Conservation (phyloP, 768 basidiomycete genomes). For the Trametes cinnabarina region DNA sequence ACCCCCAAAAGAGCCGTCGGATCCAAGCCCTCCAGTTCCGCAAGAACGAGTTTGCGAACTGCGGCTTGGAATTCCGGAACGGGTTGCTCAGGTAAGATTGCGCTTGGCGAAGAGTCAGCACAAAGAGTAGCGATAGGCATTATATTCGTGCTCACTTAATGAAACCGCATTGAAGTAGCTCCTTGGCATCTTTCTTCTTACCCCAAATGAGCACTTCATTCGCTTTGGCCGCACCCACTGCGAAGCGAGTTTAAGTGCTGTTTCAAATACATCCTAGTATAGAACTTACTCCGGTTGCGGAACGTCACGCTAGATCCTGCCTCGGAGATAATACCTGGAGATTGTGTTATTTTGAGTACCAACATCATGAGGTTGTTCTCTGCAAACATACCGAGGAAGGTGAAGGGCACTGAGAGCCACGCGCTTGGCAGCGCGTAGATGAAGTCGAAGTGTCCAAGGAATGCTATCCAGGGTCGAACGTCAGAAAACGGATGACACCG, state of each 20-base stretch:
- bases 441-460: slow-evolving; percentile 74
- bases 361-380: neutral
- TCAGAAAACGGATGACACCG: neutral
- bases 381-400: slow-evolving; percentile 50
- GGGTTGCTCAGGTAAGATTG: slow-evolving; percentile 56
- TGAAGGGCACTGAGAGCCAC: slow-evolving; percentile 67
- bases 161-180: slow-evolving; percentile 59
- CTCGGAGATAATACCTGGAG: slow-evolving; percentile 60
- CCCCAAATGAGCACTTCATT: slow-evolving; percentile 73
- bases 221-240: slow-evolving; percentile 68
- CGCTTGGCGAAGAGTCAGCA: slow-evolving; percentile 35
- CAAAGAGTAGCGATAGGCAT: neutral
- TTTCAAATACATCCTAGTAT: too few species aligned
- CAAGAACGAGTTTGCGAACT: slow-evolving; percentile 47
- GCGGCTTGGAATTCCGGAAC: slow-evolving; percentile 52
- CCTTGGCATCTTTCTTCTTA: slow-evolving; percentile 59
- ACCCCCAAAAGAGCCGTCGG: slow-evolving; percentile 50
- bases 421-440: slow-evolving; percentile 61
- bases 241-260: neutral
- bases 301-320: slow-evolving; percentile 71
- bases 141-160: slow-evolving; percentile 47
- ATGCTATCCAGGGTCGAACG: slow-evolving; percentile 39
- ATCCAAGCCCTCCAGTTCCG: slow-evolving; percentile 60
- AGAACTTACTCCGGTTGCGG: slow-evolving; percentile 56
- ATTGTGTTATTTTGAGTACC: neutral